Conservation (phyloP, 306 rosid genomes). For the Trifolium fragiferum region DNA sequence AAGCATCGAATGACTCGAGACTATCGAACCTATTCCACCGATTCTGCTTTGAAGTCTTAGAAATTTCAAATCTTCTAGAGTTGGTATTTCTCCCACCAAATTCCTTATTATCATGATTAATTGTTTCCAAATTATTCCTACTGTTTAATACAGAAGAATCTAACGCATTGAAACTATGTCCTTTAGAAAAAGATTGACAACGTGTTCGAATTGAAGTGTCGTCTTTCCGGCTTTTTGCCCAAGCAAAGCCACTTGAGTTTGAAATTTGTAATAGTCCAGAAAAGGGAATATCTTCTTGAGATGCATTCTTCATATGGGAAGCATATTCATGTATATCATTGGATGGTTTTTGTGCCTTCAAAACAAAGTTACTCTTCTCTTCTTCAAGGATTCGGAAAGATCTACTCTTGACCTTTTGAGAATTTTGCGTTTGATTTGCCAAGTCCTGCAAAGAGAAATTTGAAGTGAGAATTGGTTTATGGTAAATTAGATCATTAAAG, state of each 20-base stretch:
- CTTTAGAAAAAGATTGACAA: slow-evolving; percentile 78
- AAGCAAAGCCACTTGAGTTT: slow-evolving; percentile 94
- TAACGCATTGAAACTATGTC: slow-evolving; percentile 61
- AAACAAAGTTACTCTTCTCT: slow-evolving; percentile 44
- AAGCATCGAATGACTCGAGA: slow-evolving; percentile 90
- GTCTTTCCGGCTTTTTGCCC: slow-evolving; percentile 93
- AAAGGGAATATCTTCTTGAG: slow-evolving; percentile 88
- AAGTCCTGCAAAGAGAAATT: slow-evolving; percentile 57
- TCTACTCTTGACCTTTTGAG: slow-evolving; percentile 48
- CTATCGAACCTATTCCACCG: slow-evolving; percentile 91
- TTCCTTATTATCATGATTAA: slow-evolving; percentile 67
- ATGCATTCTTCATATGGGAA: slow-evolving; percentile 70
- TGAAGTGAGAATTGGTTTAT: slow-evolving; percentile 22
- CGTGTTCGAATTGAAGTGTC: slow-evolving; percentile 68
- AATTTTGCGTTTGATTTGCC: slow-evolving; percentile 50
- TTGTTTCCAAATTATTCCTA: slow-evolving; percentile 58
- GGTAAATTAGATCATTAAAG: background rate
- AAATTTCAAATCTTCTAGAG: slow-evolving; percentile 66
- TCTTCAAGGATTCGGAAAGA: slow-evolving; percentile 53
- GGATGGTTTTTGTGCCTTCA: slow-evolving; percentile 59
- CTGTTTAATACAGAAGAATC: slow-evolving; percentile 59
- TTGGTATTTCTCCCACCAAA: slow-evolving; percentile 45
- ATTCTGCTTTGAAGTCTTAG: slow-evolving; percentile 71
- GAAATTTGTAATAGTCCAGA: slow-evolving; percentile 91
- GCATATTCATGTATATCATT: slow-evolving; percentile 65